Evolutionary conservation across 164 flowering plant species (phyloP), one percentile per base, ranked within the genome.

Genomic region (Litsea cubeba): DNA sequence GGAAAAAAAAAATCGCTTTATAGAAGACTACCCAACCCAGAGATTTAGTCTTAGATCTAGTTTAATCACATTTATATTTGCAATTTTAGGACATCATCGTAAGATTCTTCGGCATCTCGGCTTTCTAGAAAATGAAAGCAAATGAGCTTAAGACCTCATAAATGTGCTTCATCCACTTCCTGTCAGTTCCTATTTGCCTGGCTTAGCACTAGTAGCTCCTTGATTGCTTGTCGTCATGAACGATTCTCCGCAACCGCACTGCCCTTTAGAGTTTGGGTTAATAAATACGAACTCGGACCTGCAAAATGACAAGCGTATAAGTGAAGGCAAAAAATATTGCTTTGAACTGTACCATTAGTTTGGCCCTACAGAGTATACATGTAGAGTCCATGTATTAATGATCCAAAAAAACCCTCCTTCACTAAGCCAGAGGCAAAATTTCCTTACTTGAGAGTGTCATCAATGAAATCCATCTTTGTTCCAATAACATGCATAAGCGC

Each of bases 401-500:
- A 35, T 35, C n/a, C 46, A 7, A 7, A 35, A 35, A 35, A 5
- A 35, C 0, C 46, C 10, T 35, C 46, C 6, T 35, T 5, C 23
- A 26, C 35, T 2, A 25, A 57, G 68, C 46, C 68, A 30, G 11
- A 50, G n/a, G 54, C 2, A 40, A 35, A 46, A 28, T 12, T 14
- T 40, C 54, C 78, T 2, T 79, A 93, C 99, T 89, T 91, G 80
- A 93, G 93, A 65, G 88, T 90, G 82, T 93, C 94, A 74, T 95
- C 97, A 12, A 91, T 86, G 81, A 93, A 95, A 83, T 95, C 99
- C 98, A 95, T 95, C 81, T 91, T 84, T 32, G 97, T 93, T 74
- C 99, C 99, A 54, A 95, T 87, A 14, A 95, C 99, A 83, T 95
- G 98, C 97, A 95, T 95, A n/a, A 89, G 83, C 25, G 99, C 97